Base-by-base conservation (phyloP, 179 eudicot genomes). In the Gypsophila paniculata region DNA sequence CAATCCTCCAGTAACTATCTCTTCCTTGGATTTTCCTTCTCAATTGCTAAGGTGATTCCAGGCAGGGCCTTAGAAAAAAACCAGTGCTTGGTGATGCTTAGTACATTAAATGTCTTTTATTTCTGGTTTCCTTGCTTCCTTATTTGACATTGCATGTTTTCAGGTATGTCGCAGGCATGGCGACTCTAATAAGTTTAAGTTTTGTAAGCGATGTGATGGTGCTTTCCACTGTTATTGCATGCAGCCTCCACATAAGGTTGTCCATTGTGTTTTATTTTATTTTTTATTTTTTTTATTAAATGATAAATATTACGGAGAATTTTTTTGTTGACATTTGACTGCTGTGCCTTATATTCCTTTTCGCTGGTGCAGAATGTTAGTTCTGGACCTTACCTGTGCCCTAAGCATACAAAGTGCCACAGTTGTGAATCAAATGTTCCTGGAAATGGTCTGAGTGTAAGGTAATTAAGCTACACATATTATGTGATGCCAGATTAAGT, bases 351-450 rank as follows among this genome's bases (percentile, higher is more conserved):
- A 69, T 14, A 25, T 15, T 3, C 11, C 19, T 39, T 44, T 73
- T 65, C 85, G 11, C 39, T 59, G 51, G 29, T 69, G 82, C 86
- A 93, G 98, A 91, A 93, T 82, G 93, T 89, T 63, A 87, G 97
- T 79, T 86, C 80, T 74, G 97, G 97, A 51, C 97, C 98, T 54
- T 93, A 88, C 72, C 80, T 93, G 82, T 93, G 98, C 81, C 94
- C 98, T 61, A 93, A 91, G 79, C 98, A 93, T 77, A 93, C 98
- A 22, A 91, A 74, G 79, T 93, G 98, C 78, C 97, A 93, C 79
- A 91, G 98, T 83, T 93, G 98, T 71, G 89, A 79, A 64, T 91
- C 98, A 69, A 81, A 79, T 75, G 98, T 93, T 38, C 97, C 98
- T 62, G 98, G 98, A 73, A 93, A 91, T 69, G 98, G 98, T 76